Conservation (phyloP, 2,329 filamentous ascomycete species). For the Ceratocystis papillata region DNA sequence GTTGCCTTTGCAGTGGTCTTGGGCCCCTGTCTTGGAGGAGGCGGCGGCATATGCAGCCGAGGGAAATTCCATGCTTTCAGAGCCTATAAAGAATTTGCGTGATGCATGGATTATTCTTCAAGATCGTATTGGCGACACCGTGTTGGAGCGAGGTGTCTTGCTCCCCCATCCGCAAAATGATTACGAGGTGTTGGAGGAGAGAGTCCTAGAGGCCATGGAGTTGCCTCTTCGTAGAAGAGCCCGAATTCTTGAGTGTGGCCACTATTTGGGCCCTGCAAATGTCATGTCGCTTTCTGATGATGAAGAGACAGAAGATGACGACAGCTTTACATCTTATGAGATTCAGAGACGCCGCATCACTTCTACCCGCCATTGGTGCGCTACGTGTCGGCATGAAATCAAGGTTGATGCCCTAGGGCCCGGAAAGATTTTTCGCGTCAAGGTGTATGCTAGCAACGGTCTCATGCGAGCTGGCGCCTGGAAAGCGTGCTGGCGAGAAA, state of each 20-base stretch:
- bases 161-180: slow-evolving; percentile 70
- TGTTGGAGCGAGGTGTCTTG: slow-evolving; percentile 61
- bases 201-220: slow-evolving; percentile 63
- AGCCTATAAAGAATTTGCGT: slow-evolving; percentile 41
- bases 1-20: slow-evolving; percentile 57
- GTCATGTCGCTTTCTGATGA: slow-evolving; percentile 35
- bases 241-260: slow-evolving; percentile 62
- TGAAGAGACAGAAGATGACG: slow-evolving; percentile 35
- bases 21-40: slow-evolving; percentile 44
- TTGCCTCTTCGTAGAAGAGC: slow-evolving; percentile 54
- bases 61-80: slow-evolving; percentile 28
- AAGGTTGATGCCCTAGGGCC: slow-evolving; percentile 43
- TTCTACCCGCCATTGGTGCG: slow-evolving; percentile 41
- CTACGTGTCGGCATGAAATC: slow-evolving; percentile 46
- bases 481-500: slow-evolving; percentile 89
- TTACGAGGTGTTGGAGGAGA: slow-evolving; percentile 68
- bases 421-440: slow-evolving; percentile 60
- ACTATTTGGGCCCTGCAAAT: slow-evolving; percentile 57
- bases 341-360: slow-evolving; percentile 19
- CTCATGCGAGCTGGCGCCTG: slow-evolving; percentile 86
- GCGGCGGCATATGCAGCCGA: slow-evolving; percentile 29
- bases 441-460: slow-evolving; percentile 89
- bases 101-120: slow-evolving; percentile 57
- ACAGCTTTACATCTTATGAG: slow-evolving; percentile 27
- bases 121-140: slow-evolving; percentile 60